A percentile compares a stretch with the other conserved stretches of the same genome.
These are phyloP conservation scores for Gracilariopsis chorda DNA, from an alignment of 23 red algal species.

Conservation along the genomic window DNA sequence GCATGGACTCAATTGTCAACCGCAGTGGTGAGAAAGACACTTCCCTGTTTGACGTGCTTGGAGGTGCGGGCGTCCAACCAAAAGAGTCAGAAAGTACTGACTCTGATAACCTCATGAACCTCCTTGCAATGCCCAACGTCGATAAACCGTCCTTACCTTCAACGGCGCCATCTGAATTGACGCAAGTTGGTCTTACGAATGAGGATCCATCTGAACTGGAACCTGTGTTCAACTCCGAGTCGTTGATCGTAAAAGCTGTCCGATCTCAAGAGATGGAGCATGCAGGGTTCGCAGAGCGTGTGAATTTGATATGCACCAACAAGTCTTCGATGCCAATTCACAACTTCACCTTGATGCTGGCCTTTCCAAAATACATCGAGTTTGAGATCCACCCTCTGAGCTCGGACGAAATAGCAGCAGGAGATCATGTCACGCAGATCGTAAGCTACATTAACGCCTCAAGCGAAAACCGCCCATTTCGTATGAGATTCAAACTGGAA, in stretches of 20 bases:
- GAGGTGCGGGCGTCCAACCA: neutral
- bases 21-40: neutral
- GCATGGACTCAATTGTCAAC: neutral
- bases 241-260: no score
- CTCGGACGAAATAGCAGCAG: no score
- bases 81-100: neutral
- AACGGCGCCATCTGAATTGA: no score
- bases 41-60: constrained; percentile 15
- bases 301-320: constrained; percentile 9
- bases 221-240: no score
- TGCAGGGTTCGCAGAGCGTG: neutral
- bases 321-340: neutral
- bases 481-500: no score
- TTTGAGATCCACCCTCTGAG: constrained; percentile 62
- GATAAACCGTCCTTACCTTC: no score
- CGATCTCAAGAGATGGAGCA: neutral
- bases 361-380: constrained; percentile 77
- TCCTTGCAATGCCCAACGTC: neutral
- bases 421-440: no score
- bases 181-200: neutral
- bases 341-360: constrained; percentile 41
- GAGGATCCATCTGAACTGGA: neutral
- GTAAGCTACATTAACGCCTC: no score
- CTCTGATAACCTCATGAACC: neutral
- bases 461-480: no score